Percentiles rank a stretch among this genome's conserved stretches.
phyloP scores from a whole-genome alignment of 306 rosid genomes.

The Sophora flavescens region DNA sequence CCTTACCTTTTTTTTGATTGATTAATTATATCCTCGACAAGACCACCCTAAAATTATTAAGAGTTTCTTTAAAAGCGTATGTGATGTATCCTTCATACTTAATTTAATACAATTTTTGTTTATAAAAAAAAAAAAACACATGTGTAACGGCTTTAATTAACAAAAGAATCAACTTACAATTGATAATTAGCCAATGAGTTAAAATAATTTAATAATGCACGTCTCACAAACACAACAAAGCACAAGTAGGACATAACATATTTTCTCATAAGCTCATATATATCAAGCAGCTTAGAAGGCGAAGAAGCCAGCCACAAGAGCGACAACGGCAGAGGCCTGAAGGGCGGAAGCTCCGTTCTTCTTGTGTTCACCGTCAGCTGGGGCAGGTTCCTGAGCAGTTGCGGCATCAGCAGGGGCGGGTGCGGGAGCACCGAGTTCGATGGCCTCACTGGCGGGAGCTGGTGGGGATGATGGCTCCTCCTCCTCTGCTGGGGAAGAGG shows the following conservation, averaged over 20 bases:
- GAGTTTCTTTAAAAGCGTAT: no score
- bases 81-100: no score
- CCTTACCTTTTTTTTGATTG: no score
- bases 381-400: not conserved
- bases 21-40: no score
- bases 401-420: not conserved
- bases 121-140: no score
- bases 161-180: not conserved
- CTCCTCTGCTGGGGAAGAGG: slow-evolving; percentile 44
- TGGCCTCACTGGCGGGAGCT: slow-evolving; percentile 53
- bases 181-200: not conserved
- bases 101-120: no score
- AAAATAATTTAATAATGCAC: not conserved
- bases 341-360: slow-evolving; percentile 37
- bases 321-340: slow-evolving; percentile 13
- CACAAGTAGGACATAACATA: slow-evolving; percentile 10
- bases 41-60: no score
- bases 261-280: not conserved
- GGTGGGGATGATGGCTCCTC: slow-evolving; percentile 63
- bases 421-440: slow-evolving; percentile 21
- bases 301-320: slow-evolving; percentile 42
- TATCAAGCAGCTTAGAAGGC: slow-evolving; percentile 45
- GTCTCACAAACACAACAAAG: not conserved
- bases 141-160: no score
- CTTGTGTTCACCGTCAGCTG: slow-evolving; percentile 11